Conservation (phyloP, 2,329 filamentous ascomycete species). For the Claviceps africana region DNA sequence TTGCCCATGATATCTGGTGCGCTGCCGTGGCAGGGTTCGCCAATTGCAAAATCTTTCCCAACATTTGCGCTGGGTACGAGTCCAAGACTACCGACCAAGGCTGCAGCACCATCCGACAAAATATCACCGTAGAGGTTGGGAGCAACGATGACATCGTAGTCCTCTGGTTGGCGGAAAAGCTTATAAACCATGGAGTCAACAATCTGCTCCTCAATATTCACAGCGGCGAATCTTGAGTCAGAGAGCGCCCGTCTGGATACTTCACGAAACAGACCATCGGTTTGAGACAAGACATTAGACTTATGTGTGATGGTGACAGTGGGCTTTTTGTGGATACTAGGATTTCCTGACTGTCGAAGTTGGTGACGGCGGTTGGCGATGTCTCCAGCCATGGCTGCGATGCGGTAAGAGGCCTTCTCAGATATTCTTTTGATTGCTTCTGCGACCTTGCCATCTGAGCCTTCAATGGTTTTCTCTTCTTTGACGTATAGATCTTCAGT, state of each 20-base stretch:
- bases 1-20: constrained; percentile 91
- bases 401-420: constrained; percentile 69
- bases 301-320: constrained; percentile 97
- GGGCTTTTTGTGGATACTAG: constrained; percentile 51
- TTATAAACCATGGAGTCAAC: constrained; percentile 99
- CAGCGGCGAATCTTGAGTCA: constrained; percentile 43
- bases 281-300: constrained; percentile 91
- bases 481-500: constrained; percentile 98
- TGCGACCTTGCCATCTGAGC: constrained; percentile 67
- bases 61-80: constrained; percentile 94
- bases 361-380: constrained; percentile 80
- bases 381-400: constrained; percentile 85
- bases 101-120: constrained; percentile 85
- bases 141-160: constrained; percentile 95
- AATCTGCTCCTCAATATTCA: constrained; percentile 87
- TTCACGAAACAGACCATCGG: constrained; percentile 85
- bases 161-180: constrained; percentile 87
- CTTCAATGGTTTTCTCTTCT: constrained; percentile 75
- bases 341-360: constrained; percentile 46
- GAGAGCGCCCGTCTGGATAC: constrained; percentile 62
- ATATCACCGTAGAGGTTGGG: constrained; percentile 98
- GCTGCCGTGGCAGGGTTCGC: constrained; percentile 93
- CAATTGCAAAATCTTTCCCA: constrained; percentile 85
- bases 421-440: constrained; percentile 97
- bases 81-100: constrained; percentile 80